phyloP scores from a whole-genome alignment of 2,329 filamentous ascomycete species.

The Allantophomopsis cytisporea region DNA sequence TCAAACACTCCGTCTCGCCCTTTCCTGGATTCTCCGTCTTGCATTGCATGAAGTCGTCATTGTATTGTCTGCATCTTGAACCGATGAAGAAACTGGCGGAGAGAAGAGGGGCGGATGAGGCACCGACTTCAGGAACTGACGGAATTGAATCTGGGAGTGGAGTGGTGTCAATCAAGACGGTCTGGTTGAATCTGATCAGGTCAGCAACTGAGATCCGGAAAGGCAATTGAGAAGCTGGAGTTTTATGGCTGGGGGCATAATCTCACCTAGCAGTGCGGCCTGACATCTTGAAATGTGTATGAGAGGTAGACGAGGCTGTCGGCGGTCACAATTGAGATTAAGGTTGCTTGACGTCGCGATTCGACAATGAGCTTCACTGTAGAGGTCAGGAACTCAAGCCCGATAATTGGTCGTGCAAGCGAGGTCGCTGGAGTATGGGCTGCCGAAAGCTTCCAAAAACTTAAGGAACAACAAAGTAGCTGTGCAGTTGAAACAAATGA shows the following conservation, averaged over 20 bases:
- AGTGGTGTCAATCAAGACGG: conserved; percentile 88
- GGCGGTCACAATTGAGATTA: conserved; percentile 13
- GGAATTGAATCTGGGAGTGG: conserved; percentile 87
- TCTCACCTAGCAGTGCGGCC: conserved; percentile 14
- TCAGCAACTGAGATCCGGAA: conserved; percentile 9
- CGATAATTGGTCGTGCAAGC: conserved; percentile 12
- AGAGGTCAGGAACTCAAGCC: conserved; percentile 11
- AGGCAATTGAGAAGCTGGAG: no score
- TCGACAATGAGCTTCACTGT: neutral
- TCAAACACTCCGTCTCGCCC: conserved; percentile 89
- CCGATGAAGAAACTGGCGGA: conserved; percentile 96
- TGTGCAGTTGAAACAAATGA: neutral
- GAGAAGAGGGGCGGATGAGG: conserved; percentile 81
- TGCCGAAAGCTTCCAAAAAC: conserved; percentile 6
- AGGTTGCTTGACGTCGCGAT: conserved; percentile 15
- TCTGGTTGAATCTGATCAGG: conserved; percentile 72
- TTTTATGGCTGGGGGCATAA: neutral
- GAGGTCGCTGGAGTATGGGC: conserved; percentile 5
- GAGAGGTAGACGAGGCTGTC: conserved; percentile 1
- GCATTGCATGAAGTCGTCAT: conserved; percentile 99
- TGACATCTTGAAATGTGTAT: conserved; percentile 14
- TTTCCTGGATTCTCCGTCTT: conserved; percentile 86
- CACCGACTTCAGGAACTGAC: conserved; percentile 83
- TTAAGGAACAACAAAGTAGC: conserved; percentile 3
- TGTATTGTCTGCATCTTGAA: conserved; percentile 85